Conservation (phyloP, 306 rosid species). For the Coriaria nepalensis region DNA sequence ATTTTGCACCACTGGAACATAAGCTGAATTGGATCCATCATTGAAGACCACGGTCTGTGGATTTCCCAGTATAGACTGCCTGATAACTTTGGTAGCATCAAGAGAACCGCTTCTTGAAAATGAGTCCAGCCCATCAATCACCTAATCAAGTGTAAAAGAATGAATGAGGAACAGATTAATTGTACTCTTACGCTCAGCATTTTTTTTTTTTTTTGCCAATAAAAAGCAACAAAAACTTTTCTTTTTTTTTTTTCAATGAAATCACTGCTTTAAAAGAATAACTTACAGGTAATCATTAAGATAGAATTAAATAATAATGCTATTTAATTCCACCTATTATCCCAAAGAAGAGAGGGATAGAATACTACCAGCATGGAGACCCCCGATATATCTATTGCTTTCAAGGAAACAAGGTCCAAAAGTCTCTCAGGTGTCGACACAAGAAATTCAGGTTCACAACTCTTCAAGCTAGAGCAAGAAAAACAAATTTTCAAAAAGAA, state of each 20-base stretch:
- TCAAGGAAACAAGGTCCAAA: slow-evolving; percentile 62
- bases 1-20: slow-evolving; percentile 36
- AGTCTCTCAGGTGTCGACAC: slow-evolving; percentile 94
- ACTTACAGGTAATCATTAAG: background rate
- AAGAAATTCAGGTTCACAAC: slow-evolving; percentile 91
- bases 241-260: too few species aligned
- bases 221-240: too few species aligned
- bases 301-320: background rate
- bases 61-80: slow-evolving; percentile 28
- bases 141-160: slow-evolving; percentile 34
- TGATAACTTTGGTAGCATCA: slow-evolving; percentile 41
- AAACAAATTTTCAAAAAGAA: slow-evolving; percentile 20
- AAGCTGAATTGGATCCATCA: slow-evolving; percentile 27
- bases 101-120: slow-evolving; percentile 28
- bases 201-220: too few species aligned
- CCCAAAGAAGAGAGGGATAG: slow-evolving; percentile 3
- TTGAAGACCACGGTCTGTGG: slow-evolving; percentile 56
- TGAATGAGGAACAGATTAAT: slow-evolving; percentile 12
- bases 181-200: too few species aligned
- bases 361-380: slow-evolving; percentile 64
- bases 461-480: slow-evolving; percentile 42
- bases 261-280: too few species aligned
- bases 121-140: slow-evolving; percentile 55
- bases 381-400: slow-evolving; percentile 79
- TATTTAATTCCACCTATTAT: background rate